Evolutionary conservation across 495 filamentous ascomycete species (phyloP).

Genomic region (Penicillium nucicola): DNA sequence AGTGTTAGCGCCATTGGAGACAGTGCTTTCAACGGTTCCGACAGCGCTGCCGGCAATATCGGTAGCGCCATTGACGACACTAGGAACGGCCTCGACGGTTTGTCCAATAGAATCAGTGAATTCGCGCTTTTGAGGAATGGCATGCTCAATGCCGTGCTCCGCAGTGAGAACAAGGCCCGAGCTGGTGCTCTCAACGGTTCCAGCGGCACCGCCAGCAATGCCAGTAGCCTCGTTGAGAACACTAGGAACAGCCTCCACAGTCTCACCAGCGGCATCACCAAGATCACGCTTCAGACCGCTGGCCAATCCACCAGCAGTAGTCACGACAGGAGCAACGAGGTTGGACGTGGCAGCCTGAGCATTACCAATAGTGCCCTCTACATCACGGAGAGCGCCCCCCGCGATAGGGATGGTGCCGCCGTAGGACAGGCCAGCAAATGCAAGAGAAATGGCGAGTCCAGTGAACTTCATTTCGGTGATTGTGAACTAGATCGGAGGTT

Average conservation of each 20-base stretch:
- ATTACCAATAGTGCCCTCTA: slow-evolving; percentile 2
- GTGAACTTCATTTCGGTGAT: slow-evolving; percentile 40
- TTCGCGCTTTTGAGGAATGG: slow-evolving; percentile 1
- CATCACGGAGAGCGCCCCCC: neutral
- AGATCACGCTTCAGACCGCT: slow-evolving; percentile 1
- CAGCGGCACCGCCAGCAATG: slow-evolving; percentile 12
- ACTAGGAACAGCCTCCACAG: slow-evolving; percentile 5
- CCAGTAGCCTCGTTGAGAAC: slow-evolving; percentile 15
- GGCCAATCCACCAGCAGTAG: neutral
- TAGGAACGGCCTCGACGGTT: slow-evolving; percentile 1
- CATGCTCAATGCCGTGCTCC: slow-evolving; percentile 10
- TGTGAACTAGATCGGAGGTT: slow-evolving; percentile 4
- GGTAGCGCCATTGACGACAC: slow-evolving; percentile 6
- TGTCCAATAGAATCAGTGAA: neutral
- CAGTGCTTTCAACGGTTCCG: slow-evolving; percentile 9
- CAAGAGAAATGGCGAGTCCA: slow-evolving; percentile 32
- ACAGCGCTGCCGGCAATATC: slow-evolving; percentile 3
- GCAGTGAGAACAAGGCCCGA: slow-evolving; percentile 12
- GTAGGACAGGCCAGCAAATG: slow-evolving; percentile 15
- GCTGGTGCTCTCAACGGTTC: slow-evolving; percentile 16
- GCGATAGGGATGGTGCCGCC: slow-evolving; percentile 13
- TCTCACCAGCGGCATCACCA: neutral
- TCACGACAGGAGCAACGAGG: neutral
- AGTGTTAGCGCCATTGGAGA: slow-evolving; percentile 8
- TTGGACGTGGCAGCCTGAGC: slow-evolving; percentile 1